These are phyloP conservation scores for Plasmodium vivax DNA, from an alignment of 169 alveolate genomes.

Conservation along the genomic window DNA sequence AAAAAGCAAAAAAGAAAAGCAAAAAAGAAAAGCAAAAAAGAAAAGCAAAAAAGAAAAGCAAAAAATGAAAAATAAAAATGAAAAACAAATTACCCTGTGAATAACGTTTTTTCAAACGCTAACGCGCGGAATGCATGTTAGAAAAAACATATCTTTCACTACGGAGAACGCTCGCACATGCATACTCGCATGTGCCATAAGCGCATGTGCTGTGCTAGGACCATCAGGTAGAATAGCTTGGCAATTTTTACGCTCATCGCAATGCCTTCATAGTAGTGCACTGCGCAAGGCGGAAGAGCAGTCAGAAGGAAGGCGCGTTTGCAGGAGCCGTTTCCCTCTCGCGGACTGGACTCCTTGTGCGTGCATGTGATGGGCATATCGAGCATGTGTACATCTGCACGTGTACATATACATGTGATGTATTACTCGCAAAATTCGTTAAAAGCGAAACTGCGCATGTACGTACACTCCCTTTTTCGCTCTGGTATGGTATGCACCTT, in stretches of 20 bases:
- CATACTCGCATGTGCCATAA: background rate
- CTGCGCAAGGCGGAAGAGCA: background rate
- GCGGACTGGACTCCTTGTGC: background rate
- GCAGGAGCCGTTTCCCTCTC: background rate
- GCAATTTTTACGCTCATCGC: background rate
- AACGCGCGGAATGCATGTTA: background rate
- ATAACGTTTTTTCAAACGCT: background rate
- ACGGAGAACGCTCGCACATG: background rate
- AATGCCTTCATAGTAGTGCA: background rate
- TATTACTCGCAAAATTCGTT: background rate
- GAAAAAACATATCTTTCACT: background rate
- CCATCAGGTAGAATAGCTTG: background rate
- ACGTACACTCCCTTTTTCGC: background rate
- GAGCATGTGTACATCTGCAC: background rate
- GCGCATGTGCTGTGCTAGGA: background rate
- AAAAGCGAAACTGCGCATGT: background rate
- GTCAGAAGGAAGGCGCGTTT: background rate
- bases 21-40: no score
- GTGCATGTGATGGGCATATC: background rate
- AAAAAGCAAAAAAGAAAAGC: no score
- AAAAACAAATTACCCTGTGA: background rate
- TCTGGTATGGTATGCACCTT: background rate
- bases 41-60: no score
- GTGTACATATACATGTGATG: background rate
- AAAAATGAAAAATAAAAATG: no score